Conservation (phyloP, 2,329 filamentous ascomycete species). For the Ceratocystis alfenasii region DNA sequence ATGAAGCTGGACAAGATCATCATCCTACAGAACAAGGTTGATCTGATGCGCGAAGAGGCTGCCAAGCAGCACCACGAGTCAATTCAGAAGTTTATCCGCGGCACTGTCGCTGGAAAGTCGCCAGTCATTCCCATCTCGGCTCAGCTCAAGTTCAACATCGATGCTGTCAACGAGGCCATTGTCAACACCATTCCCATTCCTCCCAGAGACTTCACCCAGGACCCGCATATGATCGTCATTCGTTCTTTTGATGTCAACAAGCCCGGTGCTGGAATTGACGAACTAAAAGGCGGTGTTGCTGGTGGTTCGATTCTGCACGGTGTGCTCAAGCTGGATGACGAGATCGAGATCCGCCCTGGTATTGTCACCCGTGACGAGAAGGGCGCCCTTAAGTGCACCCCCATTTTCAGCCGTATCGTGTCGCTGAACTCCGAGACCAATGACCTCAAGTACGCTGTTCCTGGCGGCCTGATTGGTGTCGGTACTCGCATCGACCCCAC, state of each 20-base stretch:
- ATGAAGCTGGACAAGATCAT: conserved; percentile 99
- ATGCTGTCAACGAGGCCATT: conserved; percentile 91
- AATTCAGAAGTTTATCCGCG: conserved; percentile 95
- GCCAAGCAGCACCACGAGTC: conserved; percentile 91
- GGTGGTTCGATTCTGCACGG: conserved; percentile 94
- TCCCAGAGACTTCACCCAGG: conserved; percentile 74
- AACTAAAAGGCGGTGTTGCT: conserved; percentile 95
- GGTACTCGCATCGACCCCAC: conserved; percentile 96
- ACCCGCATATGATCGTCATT: conserved; percentile 98
- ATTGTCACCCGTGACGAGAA: conserved; percentile 92
- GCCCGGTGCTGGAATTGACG: conserved; percentile 95
- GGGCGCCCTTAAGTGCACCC: conserved; percentile 89
- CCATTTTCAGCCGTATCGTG: conserved; percentile 90
- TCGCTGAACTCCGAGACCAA: conserved; percentile 96
- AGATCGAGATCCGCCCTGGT: conserved; percentile 98
- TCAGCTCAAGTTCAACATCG: conserved; percentile 99
- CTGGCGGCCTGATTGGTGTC: conserved; percentile 94
- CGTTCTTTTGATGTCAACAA: conserved; percentile 99
- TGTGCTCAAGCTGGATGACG: conserved; percentile 91
- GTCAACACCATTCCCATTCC: conserved; percentile 92
- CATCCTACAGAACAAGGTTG: conserved; percentile 98
- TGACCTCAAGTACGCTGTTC: conserved; percentile 95
- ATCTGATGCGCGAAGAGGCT: conserved; percentile 92
- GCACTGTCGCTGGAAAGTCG: conserved; percentile 86
- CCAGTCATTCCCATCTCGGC: conserved; percentile 95